Base-by-base conservation (phyloP, 2,329 filamentous ascomycete genomes). In the Lasiodiplodia sp. region DNA sequence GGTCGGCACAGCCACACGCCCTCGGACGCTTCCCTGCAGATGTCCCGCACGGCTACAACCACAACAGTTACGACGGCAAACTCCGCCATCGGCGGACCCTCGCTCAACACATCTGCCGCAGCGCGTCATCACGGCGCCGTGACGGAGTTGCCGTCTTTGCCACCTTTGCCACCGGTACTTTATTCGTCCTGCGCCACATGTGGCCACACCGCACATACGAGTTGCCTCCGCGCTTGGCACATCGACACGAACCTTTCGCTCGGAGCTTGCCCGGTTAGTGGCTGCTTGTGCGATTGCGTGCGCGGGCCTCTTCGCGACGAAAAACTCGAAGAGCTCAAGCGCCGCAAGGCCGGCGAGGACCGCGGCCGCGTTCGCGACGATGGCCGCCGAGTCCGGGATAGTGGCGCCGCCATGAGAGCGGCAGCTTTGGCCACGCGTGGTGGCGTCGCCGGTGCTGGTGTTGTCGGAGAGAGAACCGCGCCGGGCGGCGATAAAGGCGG, bases 161-260 rank as follows among this genome's bases (percentile, higher is more conserved):
- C 4, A 71, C 77, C 8, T 68, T 75, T 18, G 58, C 67, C 18
- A 73, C 69, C 79, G 18, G 74, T 76, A 7, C 80, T 88, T 23
- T 88, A 84, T 83, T 83, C 84, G 5, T 85, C 84, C 80, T 91
- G 88, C 75, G 82, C 88, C 72, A 80, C 85, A 14, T 91, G 88
- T 75, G 87, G 87, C 4, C 88, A 91, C 72, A 84, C 85, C 49
- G 87, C 85, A 2, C 88, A 91, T 73, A 78, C 83, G 6, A 83
- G 83, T 62, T 91, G 88, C 74, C 81, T 89, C 37, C 81, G 80
- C 8, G 81, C 82, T 16, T 90, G 88, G 87, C 85, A 88, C 67
- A 78, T 78, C 21, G 82, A 85, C 65, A 71, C 81, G 23, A 75
- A 57, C 16, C 12, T 51, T 23, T 58, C 55, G 12, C 83, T 86